A percentile compares a stretch with the other conserved stretches of the same genome.
phyloP scores from a whole-genome alignment of 2,329 filamentous ascomycete species.

The Calonectria henricotiae region DNA sequence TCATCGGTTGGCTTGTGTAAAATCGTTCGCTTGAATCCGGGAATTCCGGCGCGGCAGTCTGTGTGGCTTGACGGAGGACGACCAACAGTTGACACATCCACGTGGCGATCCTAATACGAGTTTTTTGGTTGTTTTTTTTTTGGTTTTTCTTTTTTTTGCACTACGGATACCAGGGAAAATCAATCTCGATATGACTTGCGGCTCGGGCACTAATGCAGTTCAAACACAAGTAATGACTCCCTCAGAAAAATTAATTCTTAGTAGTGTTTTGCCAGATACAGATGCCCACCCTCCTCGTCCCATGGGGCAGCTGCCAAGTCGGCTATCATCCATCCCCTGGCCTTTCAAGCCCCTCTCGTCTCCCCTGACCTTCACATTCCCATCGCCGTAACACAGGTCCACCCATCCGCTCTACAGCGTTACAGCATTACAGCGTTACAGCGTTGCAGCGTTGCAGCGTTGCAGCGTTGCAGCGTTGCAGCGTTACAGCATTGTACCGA shows the following conservation, averaged over 20 bases:
- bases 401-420: neutral
- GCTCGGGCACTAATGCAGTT: neutral
- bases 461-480: too few species aligned
- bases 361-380: neutral
- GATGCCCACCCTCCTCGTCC: neutral
- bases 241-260: constrained; percentile 1
- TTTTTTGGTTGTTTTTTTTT: neutral
- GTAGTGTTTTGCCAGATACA: constrained; percentile 1
- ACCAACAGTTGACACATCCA: neutral
- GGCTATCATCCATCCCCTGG: constrained; percentile 21
- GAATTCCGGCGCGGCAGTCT: neutral
- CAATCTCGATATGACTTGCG: neutral
- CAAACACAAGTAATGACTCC: neutral
- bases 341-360: neutral
- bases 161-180: neutral
- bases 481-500: neutral
- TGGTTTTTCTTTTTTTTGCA: neutral
- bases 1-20: neutral
- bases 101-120: constrained; percentile 2
- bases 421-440: too few species aligned
- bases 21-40: neutral
- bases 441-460: too few species aligned
- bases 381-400: constrained; percentile 7
- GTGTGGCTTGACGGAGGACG: constrained; percentile 1
- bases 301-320: constrained; percentile 1